Percentiles rank a stretch among this genome's conserved stretches.
These are phyloP conservation scores for Phytophthora nicotianae DNA, from an alignment of 352 stramenopile genomes.

Conservation along the genomic window DNA sequence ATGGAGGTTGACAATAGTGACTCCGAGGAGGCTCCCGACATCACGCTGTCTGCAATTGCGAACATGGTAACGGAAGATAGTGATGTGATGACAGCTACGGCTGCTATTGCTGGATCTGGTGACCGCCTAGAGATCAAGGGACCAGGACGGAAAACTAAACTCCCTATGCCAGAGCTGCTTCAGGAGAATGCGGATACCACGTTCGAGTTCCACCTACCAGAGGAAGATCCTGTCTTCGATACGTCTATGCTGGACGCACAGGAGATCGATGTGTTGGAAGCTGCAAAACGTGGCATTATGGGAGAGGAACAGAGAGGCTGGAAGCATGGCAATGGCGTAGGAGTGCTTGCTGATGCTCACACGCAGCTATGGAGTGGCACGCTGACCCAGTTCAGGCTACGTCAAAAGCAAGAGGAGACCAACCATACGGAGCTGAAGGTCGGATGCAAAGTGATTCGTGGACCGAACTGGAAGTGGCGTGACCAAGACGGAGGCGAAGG, in stretches of 20 bases:
- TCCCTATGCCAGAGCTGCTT: conserved; percentile 33
- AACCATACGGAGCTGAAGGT: conserved; percentile 70
- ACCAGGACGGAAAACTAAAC: conserved; percentile 30
- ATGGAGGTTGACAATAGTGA: conserved; percentile 89
- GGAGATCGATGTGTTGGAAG: conserved; percentile 65
- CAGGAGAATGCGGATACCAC: conserved; percentile 41
- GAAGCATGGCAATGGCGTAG: conserved; percentile 78
- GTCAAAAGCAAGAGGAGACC: conserved; percentile 46
- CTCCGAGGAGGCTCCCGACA: conserved; percentile 72
- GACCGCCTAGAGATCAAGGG: conserved; percentile 53
- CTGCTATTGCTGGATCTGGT: conserved; percentile 49
- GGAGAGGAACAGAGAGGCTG: conserved; percentile 61
- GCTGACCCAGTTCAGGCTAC: conserved; percentile 72
- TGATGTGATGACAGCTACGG: conserved; percentile 60
- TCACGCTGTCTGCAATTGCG: conserved; percentile 83
- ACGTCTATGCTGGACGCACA: conserved; percentile 53
- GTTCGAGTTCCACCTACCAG: conserved; percentile 75
- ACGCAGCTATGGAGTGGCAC: conserved; percentile 80
- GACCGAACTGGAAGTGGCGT: conserved; percentile 90
- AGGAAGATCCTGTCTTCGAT: conserved; percentile 67
- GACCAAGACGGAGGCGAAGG: conserved; percentile 90
- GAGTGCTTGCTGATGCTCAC: conserved; percentile 68
- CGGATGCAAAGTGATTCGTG: conserved; percentile 89
- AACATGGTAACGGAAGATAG: conserved; percentile 88
- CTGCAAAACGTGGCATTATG: conserved; percentile 72